Evolutionary conservation across 805 yeast species (phyloP).

Genomic region (Babjeviella inositovora): DNA sequence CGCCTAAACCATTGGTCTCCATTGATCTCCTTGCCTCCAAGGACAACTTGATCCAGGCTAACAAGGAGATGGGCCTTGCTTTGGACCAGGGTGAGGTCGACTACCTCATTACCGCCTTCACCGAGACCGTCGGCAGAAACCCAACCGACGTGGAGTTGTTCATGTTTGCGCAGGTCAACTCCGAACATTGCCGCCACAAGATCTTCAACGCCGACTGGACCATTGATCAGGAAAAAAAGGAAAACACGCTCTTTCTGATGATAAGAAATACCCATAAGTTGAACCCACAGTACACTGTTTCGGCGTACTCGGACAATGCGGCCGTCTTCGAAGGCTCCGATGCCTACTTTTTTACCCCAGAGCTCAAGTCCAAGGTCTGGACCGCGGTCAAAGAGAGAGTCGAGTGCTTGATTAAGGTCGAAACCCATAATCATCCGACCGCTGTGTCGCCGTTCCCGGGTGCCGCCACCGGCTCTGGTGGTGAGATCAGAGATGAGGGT

Average conservation of each 20-base stretch:
- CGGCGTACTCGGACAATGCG: slow-evolving; percentile 96
- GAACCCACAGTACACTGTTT: slow-evolving; percentile 68
- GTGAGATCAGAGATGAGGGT: slow-evolving; percentile 99
- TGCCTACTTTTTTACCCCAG: slow-evolving; percentile 70
- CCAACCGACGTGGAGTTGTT: slow-evolving; percentile 97
- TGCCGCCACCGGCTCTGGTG: slow-evolving; percentile 99
- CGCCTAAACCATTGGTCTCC: slow-evolving; percentile 70
- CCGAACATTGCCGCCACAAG: slow-evolving; percentile 98
- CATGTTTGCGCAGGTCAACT: slow-evolving; percentile 98
- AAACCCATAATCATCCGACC: slow-evolving; percentile 98
- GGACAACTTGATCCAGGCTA: slow-evolving; percentile 57
- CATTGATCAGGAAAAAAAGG: slow-evolving; percentile 68
- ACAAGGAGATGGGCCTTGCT: slow-evolving; percentile 82
- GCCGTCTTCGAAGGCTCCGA: slow-evolving; percentile 84
- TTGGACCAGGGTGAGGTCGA: slow-evolving; percentile 87
- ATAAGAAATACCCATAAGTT: slow-evolving; percentile 82
- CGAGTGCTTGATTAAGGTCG: slow-evolving; percentile 87
- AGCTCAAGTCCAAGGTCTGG: slow-evolving; percentile 60
- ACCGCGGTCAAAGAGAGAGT: slow-evolving; percentile 58
- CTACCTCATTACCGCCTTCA: slow-evolving; percentile 74
- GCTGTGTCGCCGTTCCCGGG: slow-evolving; percentile 99
- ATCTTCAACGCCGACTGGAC: slow-evolving; percentile 98
- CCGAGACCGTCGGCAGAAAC: slow-evolving; percentile 58
- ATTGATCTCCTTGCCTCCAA: slow-evolving; percentile 45
- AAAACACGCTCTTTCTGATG: slow-evolving; percentile 76